Evolutionary conservation across 2,329 filamentous ascomycete species (phyloP).

Genomic region (Didymella pomorum): DNA sequence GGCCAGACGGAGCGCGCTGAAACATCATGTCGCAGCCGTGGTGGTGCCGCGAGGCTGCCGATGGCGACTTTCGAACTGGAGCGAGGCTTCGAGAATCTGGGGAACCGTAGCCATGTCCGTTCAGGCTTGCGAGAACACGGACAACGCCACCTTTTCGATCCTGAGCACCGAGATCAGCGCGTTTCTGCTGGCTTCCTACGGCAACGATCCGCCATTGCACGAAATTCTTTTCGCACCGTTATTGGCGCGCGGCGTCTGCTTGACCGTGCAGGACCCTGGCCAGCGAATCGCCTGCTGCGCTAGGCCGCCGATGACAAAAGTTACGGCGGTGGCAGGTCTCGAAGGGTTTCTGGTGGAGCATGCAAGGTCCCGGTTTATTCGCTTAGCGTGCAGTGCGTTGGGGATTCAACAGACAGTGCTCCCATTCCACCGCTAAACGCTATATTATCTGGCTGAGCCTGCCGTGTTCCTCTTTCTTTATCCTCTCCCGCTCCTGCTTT

Average conservation of each 20-base stretch:
- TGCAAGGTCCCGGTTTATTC: slow-evolving; percentile 48
- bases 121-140: slow-evolving; percentile 22
- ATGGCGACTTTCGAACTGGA: slow-evolving; percentile 10
- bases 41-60: slow-evolving; percentile 12
- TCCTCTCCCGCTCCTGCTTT: slow-evolving; percentile 25
- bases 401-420: slow-evolving; percentile 37
- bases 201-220: slow-evolving; percentile 27
- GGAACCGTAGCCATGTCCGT: slow-evolving; percentile 29
- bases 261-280: slow-evolving; percentile 28
- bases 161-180: slow-evolving; percentile 36
- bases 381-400: slow-evolving; percentile 38
- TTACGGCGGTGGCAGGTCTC: slow-evolving; percentile 34
- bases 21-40: slow-evolving; percentile 13
- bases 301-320: slow-evolving; percentile 30
- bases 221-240: slow-evolving; percentile 41
- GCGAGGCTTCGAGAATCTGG: slow-evolving; percentile 28
- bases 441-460: slow-evolving; percentile 31
- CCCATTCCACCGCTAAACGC: slow-evolving; percentile 41
- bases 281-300: slow-evolving; percentile 34
- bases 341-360: slow-evolving; percentile 25
- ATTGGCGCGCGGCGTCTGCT: slow-evolving; percentile 25
- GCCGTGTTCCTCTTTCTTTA: slow-evolving; percentile 22
- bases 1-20: slow-evolving; percentile 19
- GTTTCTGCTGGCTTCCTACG: slow-evolving; percentile 19
- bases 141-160: slow-evolving; percentile 35